Evolutionary conservation across 352 stramenopile genomes (phyloP), one percentile per base, ranked within the genome.

Genomic region (Globisporangium cystogenes): DNA sequence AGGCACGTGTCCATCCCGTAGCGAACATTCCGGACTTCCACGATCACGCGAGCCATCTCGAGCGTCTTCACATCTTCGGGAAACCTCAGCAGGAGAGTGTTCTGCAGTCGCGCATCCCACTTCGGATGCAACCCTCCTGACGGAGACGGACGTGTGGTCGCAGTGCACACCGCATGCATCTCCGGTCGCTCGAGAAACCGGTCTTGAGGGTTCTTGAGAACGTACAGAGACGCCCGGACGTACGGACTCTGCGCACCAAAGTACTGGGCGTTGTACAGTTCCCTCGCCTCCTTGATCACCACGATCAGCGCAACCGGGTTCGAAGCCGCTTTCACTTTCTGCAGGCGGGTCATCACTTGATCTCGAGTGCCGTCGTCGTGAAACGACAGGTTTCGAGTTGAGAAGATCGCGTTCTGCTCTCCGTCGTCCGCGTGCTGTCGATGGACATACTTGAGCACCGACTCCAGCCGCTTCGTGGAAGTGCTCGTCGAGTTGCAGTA

Each of bases 191-290:
- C 79, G 21, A 86, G 49, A 53, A 87, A 87, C 37, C 72, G 69
- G 49, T 95, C 82, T 71, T 87, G 77, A 10, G 73, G 58, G 44
- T 91, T 88, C 63, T 93, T 95, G 15, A 92, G 70, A 27, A 88
- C 68, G 41, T 89, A 93, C 29, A 95, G 58, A 16, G 85, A 93
- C 18, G 71, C 85, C 8, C 81, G 65, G 29, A 93, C 82, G 48
- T 95, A 95, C 23, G 85, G 85, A 50, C 82, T 95, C 54, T 95
- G 85, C 2, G 82, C 67, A 8, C 85, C 85, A 60, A 92, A 92
- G 58, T 89, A 92, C 55, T 95, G 85, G 0, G 82, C 79, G 39
- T 93, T 93, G 67, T 91, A 93, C 12, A 95, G 51, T 15, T 93
- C 72, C 33, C 66, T 76, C 18, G 81, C 82, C 56, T 93, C 79